A percentile compares a stretch with the other conserved stretches of the same genome.
These are phyloP conservation scores for Pecoramyces ruminantium DNA, from an alignment of 192 early-diverging fungal species.

Conservation along the genomic window DNA sequence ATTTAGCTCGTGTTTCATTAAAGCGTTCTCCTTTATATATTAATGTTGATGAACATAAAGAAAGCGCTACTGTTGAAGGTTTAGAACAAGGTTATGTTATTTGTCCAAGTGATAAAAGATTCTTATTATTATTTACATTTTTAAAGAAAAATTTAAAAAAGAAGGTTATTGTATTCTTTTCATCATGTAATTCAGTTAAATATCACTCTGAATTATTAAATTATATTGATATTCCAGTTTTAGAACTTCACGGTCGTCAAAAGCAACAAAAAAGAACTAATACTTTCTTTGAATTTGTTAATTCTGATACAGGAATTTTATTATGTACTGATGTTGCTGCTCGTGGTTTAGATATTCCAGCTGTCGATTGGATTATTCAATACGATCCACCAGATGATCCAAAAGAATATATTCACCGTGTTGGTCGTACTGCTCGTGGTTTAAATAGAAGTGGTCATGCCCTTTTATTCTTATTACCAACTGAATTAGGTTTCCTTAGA, in stretches of 20 bases:
- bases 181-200: slow-evolving; percentile 92
- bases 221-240: slow-evolving; percentile 96
- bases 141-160: slow-evolving; percentile 92
- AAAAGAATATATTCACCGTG: slow-evolving; percentile 88
- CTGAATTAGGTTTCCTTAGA: slow-evolving; percentile 84
- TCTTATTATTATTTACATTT: slow-evolving; percentile 96
- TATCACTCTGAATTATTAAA: slow-evolving; percentile 95
- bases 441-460: slow-evolving; percentile 68
- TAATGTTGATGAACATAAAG: slow-evolving; percentile 95
- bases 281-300: slow-evolving; percentile 98
- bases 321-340: slow-evolving; percentile 97
- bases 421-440: slow-evolving; percentile 89
- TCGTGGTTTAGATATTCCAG: slow-evolving; percentile 90
- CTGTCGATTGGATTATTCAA: slow-evolving; percentile 98
- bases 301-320: slow-evolving; percentile 82
- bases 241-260: slow-evolving; percentile 93
- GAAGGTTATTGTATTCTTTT: slow-evolving; percentile 91
- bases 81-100: slow-evolving; percentile 97
- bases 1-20: slow-evolving; percentile 93
- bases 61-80: slow-evolving; percentile 83
- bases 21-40: slow-evolving; percentile 94
- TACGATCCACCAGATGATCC: slow-evolving; percentile 99
- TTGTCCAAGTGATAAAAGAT: slow-evolving; percentile 78
- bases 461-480: slow-evolving; percentile 85
- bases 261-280: slow-evolving; percentile 97